These are phyloP conservation scores for Grosmannia serpens DNA, from an alignment of 2,329 filamentous ascomycete species.

Conservation along the genomic window DNA sequence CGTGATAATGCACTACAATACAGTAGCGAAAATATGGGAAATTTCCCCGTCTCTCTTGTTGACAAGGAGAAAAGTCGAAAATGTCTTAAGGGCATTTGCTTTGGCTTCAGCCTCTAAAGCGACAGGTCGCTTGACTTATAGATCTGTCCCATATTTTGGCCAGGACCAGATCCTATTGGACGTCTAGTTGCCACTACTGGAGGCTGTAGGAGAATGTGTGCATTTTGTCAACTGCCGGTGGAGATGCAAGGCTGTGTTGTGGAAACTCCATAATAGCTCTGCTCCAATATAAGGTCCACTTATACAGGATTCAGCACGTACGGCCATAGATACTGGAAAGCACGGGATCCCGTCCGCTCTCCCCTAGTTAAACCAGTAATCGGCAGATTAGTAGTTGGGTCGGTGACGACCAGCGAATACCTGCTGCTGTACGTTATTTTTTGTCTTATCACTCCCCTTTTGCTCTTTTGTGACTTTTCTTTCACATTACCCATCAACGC, in stretches of 20 bases:
- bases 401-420: not conserved
- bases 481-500: no score
- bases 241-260: not conserved
- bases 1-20: no score
- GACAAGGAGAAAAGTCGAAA: no score
- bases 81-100: not conserved
- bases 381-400: not conserved
- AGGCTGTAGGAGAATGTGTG: not conserved
- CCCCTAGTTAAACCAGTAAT: not conserved
- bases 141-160: not conserved
- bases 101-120: not conserved
- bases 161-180: not conserved
- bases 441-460: no score
- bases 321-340: slow-evolving; percentile 1
- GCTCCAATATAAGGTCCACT: not conserved
- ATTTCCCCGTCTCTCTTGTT: not conserved
- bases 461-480: no score
- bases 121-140: not conserved
- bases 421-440: not conserved
- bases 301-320: not conserved
- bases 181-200: not conserved
- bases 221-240: not conserved
- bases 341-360: not conserved
- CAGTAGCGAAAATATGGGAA: no score
- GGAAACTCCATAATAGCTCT: no score